Evolutionary conservation across 1,284 basidiomycete genomes (phyloP).

Genomic region (Phenoliferia sp.): DNA sequence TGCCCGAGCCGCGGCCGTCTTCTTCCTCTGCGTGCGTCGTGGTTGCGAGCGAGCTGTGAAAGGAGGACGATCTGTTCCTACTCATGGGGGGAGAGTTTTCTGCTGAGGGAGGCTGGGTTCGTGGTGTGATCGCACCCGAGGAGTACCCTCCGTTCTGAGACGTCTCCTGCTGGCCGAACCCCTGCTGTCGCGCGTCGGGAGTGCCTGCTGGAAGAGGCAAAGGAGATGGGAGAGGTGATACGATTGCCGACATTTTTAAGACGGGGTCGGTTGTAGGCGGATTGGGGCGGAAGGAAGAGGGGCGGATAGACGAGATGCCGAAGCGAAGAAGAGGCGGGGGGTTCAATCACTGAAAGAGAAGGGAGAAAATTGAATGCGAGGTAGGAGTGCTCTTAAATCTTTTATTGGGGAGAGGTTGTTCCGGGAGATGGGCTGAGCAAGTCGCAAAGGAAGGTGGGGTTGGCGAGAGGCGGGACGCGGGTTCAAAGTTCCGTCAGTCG

Average conservation of each 20-base stretch:
- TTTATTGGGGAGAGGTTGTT: too few species aligned
- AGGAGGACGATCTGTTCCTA: background rate
- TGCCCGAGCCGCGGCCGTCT: background rate
- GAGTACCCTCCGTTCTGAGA: background rate
- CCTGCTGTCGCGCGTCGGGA: background rate
- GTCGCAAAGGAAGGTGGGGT: background rate
- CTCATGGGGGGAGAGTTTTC: background rate
- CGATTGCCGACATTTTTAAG: background rate
- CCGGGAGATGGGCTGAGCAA: background rate
- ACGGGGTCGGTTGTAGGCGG: background rate
- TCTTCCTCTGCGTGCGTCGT: background rate
- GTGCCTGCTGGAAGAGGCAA: background rate
- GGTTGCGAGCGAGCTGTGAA: background rate
- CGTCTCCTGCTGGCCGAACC: background rate
- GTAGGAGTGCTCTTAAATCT: background rate
- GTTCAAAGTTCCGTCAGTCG: too few species aligned
- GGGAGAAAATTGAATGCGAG: too few species aligned
- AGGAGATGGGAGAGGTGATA: background rate
- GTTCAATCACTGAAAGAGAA: background rate
- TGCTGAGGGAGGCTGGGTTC: background rate
- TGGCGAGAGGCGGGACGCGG: background rate
- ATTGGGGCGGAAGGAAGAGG: background rate
- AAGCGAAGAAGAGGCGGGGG: background rate
- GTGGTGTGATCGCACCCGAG: background rate
- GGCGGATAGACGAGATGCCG: background rate